phyloP scores from a whole-genome alignment of 495 filamentous ascomycete genomes.

The Daldinia concentrica region DNA sequence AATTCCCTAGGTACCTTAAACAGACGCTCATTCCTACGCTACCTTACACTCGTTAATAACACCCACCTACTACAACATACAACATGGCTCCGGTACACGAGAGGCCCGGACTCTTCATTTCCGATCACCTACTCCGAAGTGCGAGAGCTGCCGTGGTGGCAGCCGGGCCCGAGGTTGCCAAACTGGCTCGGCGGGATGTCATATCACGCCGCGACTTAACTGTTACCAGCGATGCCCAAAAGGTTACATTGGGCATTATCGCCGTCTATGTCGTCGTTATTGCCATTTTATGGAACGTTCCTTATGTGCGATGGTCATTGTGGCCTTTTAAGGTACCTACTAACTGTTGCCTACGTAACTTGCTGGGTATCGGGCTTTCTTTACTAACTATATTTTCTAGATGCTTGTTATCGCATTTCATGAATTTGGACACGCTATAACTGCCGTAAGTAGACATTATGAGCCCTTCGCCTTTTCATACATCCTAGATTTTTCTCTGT shows the following conservation, averaged over 20 bases:
- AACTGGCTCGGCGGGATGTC: slow-evolving; percentile 36
- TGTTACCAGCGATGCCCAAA: slow-evolving; percentile 73
- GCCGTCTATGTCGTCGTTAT: slow-evolving; percentile 76
- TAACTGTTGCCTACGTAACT: neutral
- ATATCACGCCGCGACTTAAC: slow-evolving; percentile 62
- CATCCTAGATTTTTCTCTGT: neutral
- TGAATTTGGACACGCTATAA: slow-evolving; percentile 82
- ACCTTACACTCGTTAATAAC: slow-evolving; percentile 12
- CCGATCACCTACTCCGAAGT: slow-evolving; percentile 34
- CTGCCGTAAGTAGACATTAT: slow-evolving; percentile 50
- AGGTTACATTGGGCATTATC: slow-evolving; percentile 73
- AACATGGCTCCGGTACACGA: slow-evolving; percentile 39
- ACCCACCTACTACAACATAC: neutral
- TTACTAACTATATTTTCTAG: slow-evolving; percentile 46
- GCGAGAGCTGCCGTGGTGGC: slow-evolving; percentile 39
- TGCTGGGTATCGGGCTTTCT: neutral
- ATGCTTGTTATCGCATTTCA: slow-evolving; percentile 89
- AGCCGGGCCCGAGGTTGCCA: slow-evolving; percentile 44
- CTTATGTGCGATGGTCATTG: slow-evolving; percentile 74
- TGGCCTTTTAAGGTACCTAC: slow-evolving; percentile 82
- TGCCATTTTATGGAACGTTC: slow-evolving; percentile 80
- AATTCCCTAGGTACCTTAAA: slow-evolving; percentile 4
- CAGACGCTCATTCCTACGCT: neutral
- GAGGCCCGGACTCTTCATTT: slow-evolving; percentile 24
- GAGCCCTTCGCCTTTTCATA: neutral